Evolutionary conservation across 1,139 yeast genomes (phyloP).

Genomic region (Saccharomycopsis phalli): DNA sequence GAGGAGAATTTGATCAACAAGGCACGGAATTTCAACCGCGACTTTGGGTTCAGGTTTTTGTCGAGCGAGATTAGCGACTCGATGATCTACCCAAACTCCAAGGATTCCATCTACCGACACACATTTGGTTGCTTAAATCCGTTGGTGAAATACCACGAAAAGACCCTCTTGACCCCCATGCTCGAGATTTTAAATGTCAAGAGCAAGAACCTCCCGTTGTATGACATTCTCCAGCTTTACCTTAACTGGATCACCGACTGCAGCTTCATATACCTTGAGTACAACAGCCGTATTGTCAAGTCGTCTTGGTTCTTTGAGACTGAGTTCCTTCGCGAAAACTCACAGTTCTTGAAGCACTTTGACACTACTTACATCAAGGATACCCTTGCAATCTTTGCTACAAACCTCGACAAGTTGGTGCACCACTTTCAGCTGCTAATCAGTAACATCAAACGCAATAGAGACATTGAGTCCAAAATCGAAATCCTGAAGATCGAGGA

Average conservation of each 20-base stretch:
- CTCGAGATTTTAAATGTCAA: slow-evolving; percentile 16
- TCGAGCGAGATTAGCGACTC: slow-evolving; percentile 9
- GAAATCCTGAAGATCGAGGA: slow-evolving; percentile 8
- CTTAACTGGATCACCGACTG: slow-evolving; percentile 16
- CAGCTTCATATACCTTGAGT: slow-evolving; percentile 17
- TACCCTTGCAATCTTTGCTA: slow-evolving; percentile 8
- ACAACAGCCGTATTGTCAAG: slow-evolving; percentile 11
- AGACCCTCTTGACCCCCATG: slow-evolving; percentile 17
- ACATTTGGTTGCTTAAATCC: slow-evolving; percentile 20
- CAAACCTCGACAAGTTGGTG: slow-evolving; percentile 6
- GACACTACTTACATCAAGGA: slow-evolving; percentile 14
- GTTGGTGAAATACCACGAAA: slow-evolving; percentile 17
- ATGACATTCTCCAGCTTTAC: slow-evolving; percentile 15
- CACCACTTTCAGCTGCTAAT: slow-evolving; percentile 7
- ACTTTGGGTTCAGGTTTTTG: slow-evolving; percentile 16
- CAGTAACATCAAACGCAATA: slow-evolving; percentile 4
- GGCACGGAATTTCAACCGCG: slow-evolving; percentile 14
- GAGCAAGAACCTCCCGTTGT: slow-evolving; percentile 14
- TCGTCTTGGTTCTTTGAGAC: slow-evolving; percentile 18
- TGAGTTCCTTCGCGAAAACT: slow-evolving; percentile 9
- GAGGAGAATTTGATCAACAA: slow-evolving; percentile 12
- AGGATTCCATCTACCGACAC: slow-evolving; percentile 18
- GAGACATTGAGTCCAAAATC: slow-evolving; percentile 16
- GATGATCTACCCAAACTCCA: slow-evolving; percentile 13
- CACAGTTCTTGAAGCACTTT: slow-evolving; percentile 6